phyloP scores from a whole-genome alignment of 257 asterid genomes.

The Rubia yunnanensis region DNA sequence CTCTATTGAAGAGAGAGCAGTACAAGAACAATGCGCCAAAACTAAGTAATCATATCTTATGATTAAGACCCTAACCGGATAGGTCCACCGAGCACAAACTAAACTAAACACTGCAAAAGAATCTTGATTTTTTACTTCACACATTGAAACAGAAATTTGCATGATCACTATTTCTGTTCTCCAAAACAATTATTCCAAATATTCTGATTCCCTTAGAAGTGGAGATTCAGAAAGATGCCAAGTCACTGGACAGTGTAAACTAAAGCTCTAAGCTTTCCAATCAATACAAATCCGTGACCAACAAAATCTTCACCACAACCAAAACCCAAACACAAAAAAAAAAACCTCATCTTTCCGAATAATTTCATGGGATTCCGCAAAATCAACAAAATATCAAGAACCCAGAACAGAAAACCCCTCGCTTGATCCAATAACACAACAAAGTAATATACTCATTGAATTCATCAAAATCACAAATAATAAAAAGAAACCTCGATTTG shows the following conservation, averaged over 20 bases:
- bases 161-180: background rate
- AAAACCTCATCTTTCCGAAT: no score
- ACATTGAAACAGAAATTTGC: background rate
- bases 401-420: background rate
- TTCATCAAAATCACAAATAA: background rate
- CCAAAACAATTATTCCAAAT: background rate
- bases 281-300: background rate
- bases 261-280: background rate
- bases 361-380: background rate
- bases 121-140: background rate
- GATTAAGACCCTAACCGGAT: background rate
- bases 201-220: background rate
- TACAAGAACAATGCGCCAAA: background rate
- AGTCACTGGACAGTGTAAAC: background rate
- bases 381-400: background rate
- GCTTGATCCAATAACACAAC: background rate
- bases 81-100: no score
- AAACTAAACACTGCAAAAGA: no score
- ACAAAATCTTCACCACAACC: background rate
- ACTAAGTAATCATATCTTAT: background rate
- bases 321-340: background rate
- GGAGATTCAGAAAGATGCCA: background rate
- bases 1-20: background rate
- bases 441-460: background rate
- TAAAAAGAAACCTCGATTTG: constrained; percentile 30